These are phyloP conservation scores for Syzygium grande DNA, from an alignment of 345 rosid genomes.

Conservation along the genomic window DNA sequence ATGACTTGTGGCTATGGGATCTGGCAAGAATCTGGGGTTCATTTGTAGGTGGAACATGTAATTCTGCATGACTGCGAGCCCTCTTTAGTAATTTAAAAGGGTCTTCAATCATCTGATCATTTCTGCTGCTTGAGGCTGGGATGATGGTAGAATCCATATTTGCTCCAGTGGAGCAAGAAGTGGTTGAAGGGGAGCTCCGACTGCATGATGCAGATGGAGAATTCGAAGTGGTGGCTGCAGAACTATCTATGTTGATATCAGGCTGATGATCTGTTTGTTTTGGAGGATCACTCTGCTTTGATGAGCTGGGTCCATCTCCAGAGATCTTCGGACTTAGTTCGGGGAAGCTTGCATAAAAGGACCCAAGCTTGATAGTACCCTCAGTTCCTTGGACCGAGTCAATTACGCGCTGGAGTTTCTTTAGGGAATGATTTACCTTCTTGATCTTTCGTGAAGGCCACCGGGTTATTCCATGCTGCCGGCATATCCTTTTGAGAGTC, in stretches of 20 bases:
- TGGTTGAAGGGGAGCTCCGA: conserved; percentile 69
- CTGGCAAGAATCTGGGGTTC: conserved; percentile 33
- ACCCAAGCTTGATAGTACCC: conserved; percentile 67
- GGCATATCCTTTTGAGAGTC: conserved; percentile 38
- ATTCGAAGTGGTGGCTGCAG: conserved; percentile 31
- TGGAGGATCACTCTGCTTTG: not conserved
- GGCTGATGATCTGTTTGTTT: not conserved
- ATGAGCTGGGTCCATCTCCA: conserved; percentile 24
- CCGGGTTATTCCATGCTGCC: conserved; percentile 36
- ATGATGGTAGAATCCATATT: conserved; percentile 20
- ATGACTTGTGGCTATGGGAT: conserved; percentile 54
- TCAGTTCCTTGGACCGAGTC: conserved; percentile 88
- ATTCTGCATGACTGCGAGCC: conserved; percentile 40
- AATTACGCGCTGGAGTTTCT: conserved; percentile 67
- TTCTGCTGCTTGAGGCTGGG: conserved; percentile 6
- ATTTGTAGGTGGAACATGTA: conserved; percentile 25
- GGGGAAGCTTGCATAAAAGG: conserved; percentile 81
- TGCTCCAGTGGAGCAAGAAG: conserved; percentile 50
- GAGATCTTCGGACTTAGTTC: conserved; percentile 51
- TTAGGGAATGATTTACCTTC: conserved; percentile 30
- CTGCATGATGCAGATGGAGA: conserved; percentile 68
- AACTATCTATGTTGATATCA: not conserved
- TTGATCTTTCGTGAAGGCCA: conserved; percentile 46
- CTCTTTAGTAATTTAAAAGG: conserved; percentile 30
- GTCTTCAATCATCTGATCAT: conserved; percentile 14